Conservation (phyloP, 208 protist species). For the Crithidia bombi region DNA sequence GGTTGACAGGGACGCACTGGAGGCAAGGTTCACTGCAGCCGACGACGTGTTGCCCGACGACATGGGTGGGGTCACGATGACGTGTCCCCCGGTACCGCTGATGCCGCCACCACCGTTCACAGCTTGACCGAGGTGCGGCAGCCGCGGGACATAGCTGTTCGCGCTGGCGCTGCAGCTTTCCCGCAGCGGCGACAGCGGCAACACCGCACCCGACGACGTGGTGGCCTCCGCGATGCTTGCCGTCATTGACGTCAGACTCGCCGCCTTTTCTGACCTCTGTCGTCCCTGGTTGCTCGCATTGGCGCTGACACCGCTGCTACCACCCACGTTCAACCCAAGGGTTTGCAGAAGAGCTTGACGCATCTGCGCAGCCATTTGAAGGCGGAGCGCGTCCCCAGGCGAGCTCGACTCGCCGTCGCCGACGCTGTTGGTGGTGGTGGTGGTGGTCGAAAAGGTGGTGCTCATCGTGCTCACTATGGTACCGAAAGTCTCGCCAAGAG, state of each 20-base stretch:
- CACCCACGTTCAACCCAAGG: constrained; percentile 4
- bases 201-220: not conserved
- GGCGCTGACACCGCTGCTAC: not conserved
- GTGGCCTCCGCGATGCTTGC: constrained; percentile 10
- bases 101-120: not conserved
- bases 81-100: not conserved
- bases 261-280: constrained; percentile 3
- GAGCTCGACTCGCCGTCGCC: constrained; percentile 5
- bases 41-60: constrained; percentile 9
- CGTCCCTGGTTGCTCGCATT: not conserved
- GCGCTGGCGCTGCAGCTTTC: constrained; percentile 3
- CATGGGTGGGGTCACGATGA: constrained; percentile 11
- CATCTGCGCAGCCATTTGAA: constrained; percentile 16
- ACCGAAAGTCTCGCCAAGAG: constrained; percentile 16
- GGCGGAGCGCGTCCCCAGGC: not conserved
- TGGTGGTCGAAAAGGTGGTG: constrained; percentile 21
- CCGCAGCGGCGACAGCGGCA: constrained; percentile 9
- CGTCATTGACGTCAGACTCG: constrained; percentile 4
- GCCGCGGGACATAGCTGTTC: not conserved
- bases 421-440: constrained; percentile 18
- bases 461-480: constrained; percentile 23
- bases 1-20: constrained; percentile 12
- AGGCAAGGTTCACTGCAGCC: constrained; percentile 3
- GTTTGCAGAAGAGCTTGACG: constrained; percentile 19
- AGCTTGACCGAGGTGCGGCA: constrained; percentile 1